Conservation (phyloP, 2,329 filamentous ascomycete genomes). For the Boeremia exigua region DNA sequence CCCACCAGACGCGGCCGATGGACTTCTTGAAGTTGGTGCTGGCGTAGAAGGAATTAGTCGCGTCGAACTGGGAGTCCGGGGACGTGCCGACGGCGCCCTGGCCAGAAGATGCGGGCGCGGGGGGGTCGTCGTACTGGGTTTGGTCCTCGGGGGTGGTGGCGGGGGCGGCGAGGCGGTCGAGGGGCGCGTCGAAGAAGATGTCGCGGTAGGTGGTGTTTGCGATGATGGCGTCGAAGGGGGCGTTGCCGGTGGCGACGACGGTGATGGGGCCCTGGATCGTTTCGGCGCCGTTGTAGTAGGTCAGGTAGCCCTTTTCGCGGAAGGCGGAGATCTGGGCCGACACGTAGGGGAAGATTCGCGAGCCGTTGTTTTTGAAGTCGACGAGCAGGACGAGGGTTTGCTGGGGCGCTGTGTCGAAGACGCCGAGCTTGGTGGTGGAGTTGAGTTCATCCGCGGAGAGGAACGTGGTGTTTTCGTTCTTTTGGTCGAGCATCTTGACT, state of each 20-base stretch:
- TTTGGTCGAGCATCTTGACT: constrained; percentile 55
- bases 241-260: constrained; percentile 61
- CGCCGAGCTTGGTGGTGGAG: constrained; percentile 49
- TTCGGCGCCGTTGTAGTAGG: constrained; percentile 56
- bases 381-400: constrained; percentile 61
- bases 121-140: constrained; percentile 7
- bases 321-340: constrained; percentile 54
- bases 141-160: constrained; percentile 1
- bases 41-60: constrained; percentile 70
- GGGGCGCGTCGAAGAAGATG: constrained; percentile 63
- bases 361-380: constrained; percentile 56
- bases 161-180: constrained; percentile 43
- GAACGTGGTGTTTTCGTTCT: constrained; percentile 54
- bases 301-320: constrained; percentile 57
- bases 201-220: constrained; percentile 58
- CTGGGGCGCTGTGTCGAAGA: constrained; percentile 58
- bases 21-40: constrained; percentile 62
- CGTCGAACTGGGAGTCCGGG: constrained; percentile 45
- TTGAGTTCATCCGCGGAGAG: constrained; percentile 16
- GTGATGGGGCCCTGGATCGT: constrained; percentile 55
- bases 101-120: constrained; percentile 26
- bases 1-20: constrained; percentile 60
- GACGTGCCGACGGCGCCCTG: constrained; percentile 56
- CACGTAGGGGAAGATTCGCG: constrained; percentile 46
- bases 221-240: constrained; percentile 56